Base-by-base conservation (phyloP, 1,284 basidiomycete species). In the Cutaneotrichosporon spelunceum region DNA sequence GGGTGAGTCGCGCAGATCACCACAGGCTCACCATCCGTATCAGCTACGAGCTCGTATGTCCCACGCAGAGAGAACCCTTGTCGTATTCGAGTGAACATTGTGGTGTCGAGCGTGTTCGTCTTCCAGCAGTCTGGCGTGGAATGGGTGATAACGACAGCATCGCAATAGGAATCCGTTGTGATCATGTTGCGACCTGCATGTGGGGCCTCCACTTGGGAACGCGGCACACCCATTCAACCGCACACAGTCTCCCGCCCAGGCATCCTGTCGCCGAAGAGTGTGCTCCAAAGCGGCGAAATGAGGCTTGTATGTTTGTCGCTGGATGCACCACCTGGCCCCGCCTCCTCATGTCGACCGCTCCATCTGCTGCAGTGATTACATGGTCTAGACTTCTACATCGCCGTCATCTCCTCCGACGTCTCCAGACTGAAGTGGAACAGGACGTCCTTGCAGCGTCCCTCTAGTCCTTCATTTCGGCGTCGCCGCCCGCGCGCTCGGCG, bases 381-480 rank as follows among this genome's bases (percentile, higher is more conserved):
- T 53, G 21, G 23, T 53, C 52, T 42, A 53, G 33, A 33, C 52
- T 9, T 47, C 29, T 45, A 36, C 30, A 53, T 47, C 33, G 27
- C 33, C 16, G 34, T 36, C 30, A 47, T 42, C 19, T 47, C n/a
- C 23, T 24, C 39, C 24, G 16, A 19, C 10, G 44, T 14, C 45
- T 11, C 4, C 23, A 26, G 21, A 26, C 9, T 10, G 45, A 47
- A 4, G 23, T 6, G 23, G 39, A 6, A 19, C 30, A 42, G 39
- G 19, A 19, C 39, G n/a, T 19, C 7, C 39, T 19, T n/a, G 39
- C 39, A n/a, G n/a, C n/a, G 19, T 23, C 39, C 19, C 39, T 42
- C 42, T 66, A 78, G 57, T 75, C 74, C 70, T 78, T 78, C 76
- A 78, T 78, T 27, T 71, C 61, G 48, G 68, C 69, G 53, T 74